Percentiles rank a stretch among this genome's conserved stretches.
Evolutionary conservation across 176 grass and related monocot genomes (phyloP).

Genomic region (Miscanthus lutarioriparius): DNA sequence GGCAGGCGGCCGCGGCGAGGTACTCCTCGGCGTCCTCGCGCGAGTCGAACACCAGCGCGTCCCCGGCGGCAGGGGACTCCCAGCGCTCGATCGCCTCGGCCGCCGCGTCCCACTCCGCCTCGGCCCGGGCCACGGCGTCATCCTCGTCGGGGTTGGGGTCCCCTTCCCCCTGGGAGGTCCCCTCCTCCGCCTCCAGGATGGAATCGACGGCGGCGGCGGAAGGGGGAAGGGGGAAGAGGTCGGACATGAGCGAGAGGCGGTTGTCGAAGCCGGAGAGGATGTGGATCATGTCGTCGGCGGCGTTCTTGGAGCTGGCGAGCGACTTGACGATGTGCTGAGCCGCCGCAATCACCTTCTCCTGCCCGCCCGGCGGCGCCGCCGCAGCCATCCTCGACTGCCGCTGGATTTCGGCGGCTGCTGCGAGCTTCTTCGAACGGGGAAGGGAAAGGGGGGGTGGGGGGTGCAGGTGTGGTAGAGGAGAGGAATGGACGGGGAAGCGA

Average conservation of each 20-base stretch:
- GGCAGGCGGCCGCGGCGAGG: constrained; percentile 58
- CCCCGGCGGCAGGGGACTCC: constrained; percentile 28
- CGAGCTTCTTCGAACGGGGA: background rate
- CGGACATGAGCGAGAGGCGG: constrained; percentile 61
- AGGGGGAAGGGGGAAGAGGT: constrained; percentile 57
- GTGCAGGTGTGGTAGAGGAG: no score
- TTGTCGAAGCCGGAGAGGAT: constrained; percentile 93
- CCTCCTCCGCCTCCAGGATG: constrained; percentile 29
- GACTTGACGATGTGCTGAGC: constrained; percentile 86
- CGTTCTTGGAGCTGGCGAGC: constrained; percentile 88
- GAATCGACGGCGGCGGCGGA: background rate
- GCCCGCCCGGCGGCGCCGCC: constrained; percentile 65
- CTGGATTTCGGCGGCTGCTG: constrained; percentile 1
- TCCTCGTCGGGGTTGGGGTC: constrained; percentile 15
- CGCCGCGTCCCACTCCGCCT: constrained; percentile 38
- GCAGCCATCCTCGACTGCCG: constrained; percentile 34
- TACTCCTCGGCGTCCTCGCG: constrained; percentile 50
- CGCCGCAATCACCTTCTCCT: constrained; percentile 84
- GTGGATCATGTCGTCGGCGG: constrained; percentile 91
- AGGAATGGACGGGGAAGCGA: background rate
- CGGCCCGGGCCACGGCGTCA: constrained; percentile 19
- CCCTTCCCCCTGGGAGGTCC: background rate
- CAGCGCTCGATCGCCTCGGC: constrained; percentile 40
- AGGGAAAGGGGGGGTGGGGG: background rate
- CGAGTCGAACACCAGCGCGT: constrained; percentile 59